phyloP scores from a whole-genome alignment of 2,329 filamentous ascomycete species.

The Ambrosiella beaveri region DNA sequence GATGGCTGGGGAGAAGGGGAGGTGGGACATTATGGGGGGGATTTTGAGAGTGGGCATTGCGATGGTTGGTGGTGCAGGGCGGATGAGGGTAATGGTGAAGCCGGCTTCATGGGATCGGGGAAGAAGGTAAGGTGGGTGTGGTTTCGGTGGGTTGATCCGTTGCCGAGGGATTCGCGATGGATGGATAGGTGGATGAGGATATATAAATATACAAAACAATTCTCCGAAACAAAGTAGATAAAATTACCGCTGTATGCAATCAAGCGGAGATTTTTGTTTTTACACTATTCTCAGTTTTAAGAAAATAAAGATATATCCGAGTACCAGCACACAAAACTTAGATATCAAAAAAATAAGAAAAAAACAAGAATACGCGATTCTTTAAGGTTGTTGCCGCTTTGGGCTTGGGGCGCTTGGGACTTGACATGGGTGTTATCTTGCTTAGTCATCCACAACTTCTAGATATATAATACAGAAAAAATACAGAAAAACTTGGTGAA shows the following conservation, averaged over 20 bases:
- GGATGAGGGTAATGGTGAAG: not conserved
- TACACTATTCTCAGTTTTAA: not conserved
- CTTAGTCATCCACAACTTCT: too few relatives aligned
- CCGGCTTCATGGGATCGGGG: not conserved
- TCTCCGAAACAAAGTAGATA: too few relatives aligned
- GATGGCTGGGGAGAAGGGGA: constrained; percentile 43
- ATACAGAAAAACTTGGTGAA: not conserved
- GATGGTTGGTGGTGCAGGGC: not conserved
- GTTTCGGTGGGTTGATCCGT: not conserved
- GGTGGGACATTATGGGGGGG: constrained; percentile 16
- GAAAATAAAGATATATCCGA: not conserved
- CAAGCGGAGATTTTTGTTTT: too few relatives aligned
- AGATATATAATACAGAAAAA: too few relatives aligned
- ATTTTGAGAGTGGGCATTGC: not conserved
- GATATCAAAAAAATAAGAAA: not conserved
- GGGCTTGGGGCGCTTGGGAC: not conserved
- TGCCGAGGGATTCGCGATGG: not conserved
- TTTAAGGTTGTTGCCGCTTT: not conserved
- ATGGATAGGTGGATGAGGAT: too few relatives aligned
- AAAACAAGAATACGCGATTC: not conserved
- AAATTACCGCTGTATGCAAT: too few relatives aligned
- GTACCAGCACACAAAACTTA: not conserved
- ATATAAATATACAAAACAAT: too few relatives aligned
- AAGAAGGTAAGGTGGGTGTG: not conserved
- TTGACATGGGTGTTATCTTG: not conserved